Conservation (phyloP, 1,139 yeast species). For the Saccharomyces pastorianus region DNA sequence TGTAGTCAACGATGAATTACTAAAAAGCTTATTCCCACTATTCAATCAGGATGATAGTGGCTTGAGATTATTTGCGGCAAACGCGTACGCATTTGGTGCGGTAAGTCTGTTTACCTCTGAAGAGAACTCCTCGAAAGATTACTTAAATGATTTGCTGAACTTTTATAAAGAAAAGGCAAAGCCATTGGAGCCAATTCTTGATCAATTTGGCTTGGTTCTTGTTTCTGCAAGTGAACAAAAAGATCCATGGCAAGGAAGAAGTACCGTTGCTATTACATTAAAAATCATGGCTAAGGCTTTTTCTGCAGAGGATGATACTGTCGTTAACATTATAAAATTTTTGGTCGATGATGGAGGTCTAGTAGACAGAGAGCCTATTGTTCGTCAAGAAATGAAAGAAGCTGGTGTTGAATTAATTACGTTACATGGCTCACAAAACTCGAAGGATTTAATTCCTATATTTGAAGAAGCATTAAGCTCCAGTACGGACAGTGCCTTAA, state of each 20-base stretch:
- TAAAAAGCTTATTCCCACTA: slow-evolving; percentile 41
- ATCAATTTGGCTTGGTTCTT: slow-evolving; percentile 70
- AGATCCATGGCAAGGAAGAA: slow-evolving; percentile 79
- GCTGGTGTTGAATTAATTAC: slow-evolving; percentile 76
- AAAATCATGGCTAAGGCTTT: slow-evolving; percentile 50
- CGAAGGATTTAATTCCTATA: slow-evolving; percentile 66
- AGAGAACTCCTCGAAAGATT: slow-evolving; percentile 31
- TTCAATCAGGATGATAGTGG: slow-evolving; percentile 54
- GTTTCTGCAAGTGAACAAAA: slow-evolving; percentile 51
- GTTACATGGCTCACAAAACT: slow-evolving; percentile 51
- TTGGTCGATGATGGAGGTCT: slow-evolving; percentile 55
- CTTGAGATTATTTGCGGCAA: slow-evolving; percentile 58
- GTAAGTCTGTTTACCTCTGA: slow-evolving; percentile 27
- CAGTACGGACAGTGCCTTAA: slow-evolving; percentile 52
- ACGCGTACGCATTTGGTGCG: slow-evolving; percentile 44
- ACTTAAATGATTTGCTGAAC: slow-evolving; percentile 42
- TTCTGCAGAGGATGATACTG: slow-evolving; percentile 29
- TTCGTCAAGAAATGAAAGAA: slow-evolving; percentile 75
- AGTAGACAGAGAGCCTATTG: slow-evolving; percentile 65
- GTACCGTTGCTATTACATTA: slow-evolving; percentile 68
- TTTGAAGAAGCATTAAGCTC: slow-evolving; percentile 48
- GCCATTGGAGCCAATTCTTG: slow-evolving; percentile 72
- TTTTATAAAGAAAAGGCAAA: slow-evolving; percentile 53
- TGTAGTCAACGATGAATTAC: slow-evolving; percentile 38
- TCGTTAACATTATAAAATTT: slow-evolving; percentile 49